These are phyloP conservation scores for Pythium vanterpoolii DNA, from an alignment of 352 stramenopile genomes.

Conservation along the genomic window DNA sequence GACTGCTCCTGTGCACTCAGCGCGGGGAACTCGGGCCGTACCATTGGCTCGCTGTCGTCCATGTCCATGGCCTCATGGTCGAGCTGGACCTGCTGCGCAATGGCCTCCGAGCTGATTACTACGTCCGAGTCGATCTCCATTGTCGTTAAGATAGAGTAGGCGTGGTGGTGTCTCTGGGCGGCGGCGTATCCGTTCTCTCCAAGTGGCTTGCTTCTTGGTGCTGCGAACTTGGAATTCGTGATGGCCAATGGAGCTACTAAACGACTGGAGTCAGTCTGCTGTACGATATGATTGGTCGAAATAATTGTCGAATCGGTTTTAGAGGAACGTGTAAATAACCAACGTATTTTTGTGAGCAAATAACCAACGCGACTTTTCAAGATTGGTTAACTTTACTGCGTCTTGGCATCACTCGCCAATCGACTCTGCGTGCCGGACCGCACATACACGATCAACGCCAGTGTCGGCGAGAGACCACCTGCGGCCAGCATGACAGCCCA, in stretches of 20 bases:
- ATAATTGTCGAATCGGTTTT: neutral
- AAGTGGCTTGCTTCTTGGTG: constrained; percentile 11
- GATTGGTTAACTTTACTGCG: constrained; percentile 19
- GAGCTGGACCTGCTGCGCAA: constrained; percentile 50
- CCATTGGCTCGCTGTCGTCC: constrained; percentile 37
- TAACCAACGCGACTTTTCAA: constrained; percentile 7
- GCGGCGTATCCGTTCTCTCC: neutral
- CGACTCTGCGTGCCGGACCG: neutral
- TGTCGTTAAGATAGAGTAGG: neutral
- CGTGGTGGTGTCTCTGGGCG: constrained; percentile 1
- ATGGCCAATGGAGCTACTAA: constrained; percentile 22
- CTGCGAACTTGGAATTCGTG: neutral
- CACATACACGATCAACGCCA: constrained; percentile 29
- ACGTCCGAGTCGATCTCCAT: constrained; percentile 81
- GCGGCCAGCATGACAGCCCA: constrained; percentile 38
- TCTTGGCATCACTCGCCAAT: constrained; percentile 2
- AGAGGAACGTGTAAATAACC: constrained; percentile 10
- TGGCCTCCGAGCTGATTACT: constrained; percentile 48
- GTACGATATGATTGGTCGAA: constrained; percentile 20
- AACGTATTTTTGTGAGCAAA: neutral
- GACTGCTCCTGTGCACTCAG: constrained; percentile 70
- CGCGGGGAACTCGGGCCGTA: constrained; percentile 70
- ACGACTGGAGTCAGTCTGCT: constrained; percentile 27
- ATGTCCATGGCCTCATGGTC: constrained; percentile 54
- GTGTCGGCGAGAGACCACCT: constrained; percentile 29